A percentile compares a stretch with the other conserved stretches of the same genome.
phyloP scores from a whole-genome alignment of 1,139 yeast species.

The Kodamaea ohmeri region DNA sequence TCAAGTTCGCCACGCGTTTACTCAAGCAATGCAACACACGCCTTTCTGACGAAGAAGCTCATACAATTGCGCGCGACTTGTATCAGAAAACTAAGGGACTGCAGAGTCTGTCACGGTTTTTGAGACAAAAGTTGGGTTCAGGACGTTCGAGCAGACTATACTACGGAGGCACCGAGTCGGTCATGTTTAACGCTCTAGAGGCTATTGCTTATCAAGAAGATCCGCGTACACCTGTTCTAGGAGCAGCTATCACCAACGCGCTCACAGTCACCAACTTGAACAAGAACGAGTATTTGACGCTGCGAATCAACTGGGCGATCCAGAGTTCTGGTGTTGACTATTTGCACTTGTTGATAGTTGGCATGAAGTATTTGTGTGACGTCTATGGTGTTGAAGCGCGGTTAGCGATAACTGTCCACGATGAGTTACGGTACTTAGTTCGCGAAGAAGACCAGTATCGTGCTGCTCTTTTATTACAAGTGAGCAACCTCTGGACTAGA shows the following conservation, averaged over 20 bases:
- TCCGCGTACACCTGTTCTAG: conserved; percentile 89
- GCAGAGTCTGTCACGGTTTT: conserved; percentile 28
- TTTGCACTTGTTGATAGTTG: conserved; percentile 74
- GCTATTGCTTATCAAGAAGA: conserved; percentile 78
- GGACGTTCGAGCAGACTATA: conserved; percentile 42
- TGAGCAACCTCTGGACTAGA: conserved; percentile 92
- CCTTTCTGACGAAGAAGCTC: conserved; percentile 67
- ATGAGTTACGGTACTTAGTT: conserved; percentile 82
- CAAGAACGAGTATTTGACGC: conserved; percentile 70
- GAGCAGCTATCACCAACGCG: conserved; percentile 91
- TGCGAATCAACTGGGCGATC: conserved; percentile 95
- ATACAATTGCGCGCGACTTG: conserved; percentile 60
- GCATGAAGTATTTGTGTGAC: conserved; percentile 80
- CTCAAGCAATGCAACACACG: conserved; percentile 78
- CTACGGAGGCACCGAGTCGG: conserved; percentile 93
- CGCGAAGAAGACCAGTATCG: conserved; percentile 69
- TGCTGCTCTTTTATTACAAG: conserved; percentile 80
- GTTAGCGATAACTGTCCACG: conserved; percentile 86
- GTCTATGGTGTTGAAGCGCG: conserved; percentile 74
- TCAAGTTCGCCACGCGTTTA: conserved; percentile 78
- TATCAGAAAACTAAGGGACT: conserved; percentile 85
- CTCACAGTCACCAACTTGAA: conserved; percentile 64
- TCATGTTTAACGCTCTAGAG: conserved; percentile 86
- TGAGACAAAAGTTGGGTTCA: conserved; percentile 11
- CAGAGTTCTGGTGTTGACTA: conserved; percentile 98